Base-by-base conservation (phyloP, 1,284 basidiomycete genomes). In the Ustanciosporium gigantosporum region DNA sequence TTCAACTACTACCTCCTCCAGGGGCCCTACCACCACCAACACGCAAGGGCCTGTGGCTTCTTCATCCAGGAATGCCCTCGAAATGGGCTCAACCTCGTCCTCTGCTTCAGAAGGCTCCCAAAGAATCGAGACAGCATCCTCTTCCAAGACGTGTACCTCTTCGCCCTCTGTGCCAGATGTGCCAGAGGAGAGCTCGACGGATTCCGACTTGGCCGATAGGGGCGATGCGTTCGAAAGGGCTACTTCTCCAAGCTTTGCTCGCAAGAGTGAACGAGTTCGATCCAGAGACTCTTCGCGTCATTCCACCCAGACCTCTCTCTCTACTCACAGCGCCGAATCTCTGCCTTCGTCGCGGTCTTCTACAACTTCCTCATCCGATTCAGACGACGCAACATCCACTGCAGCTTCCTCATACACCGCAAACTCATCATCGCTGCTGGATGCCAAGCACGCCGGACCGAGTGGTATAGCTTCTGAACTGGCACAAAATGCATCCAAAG, bases 11-110 rank as follows among this genome's bases (percentile, higher is more conserved):
- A n/a, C 27, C 11, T 29, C 27, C 27, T 9, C 27, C 27, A 29
- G 11, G 11, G 27, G 27, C 27, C 27, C 27, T 11, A 11, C 27
- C 27, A 35, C 32, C 8, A 29, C 11, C 9, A 29, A 29, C 16
- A 25, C 31, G 6, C 36, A 46, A 9, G 27, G 1, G 17, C 39
- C 23, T 15, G 6, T 14, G 6, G 4, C 36, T 25, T 29, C 41
- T 6, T 27, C 39, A 4, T 36, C 48, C 2, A 48, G 47, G 25
- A 64, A 34, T 29, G 55, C 60, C 3, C 60, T 64, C 36, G 60
- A 64, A 31, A 64, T 64, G 60, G 60, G 60, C 23, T 64, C 60
- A 25, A 47, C 47, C 7, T 62, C 52, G 2, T 56, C 51, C 8
- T 27, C 41, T 5, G 34, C 49, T 3, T 43, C 46, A 21, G 13